phyloP scores from a whole-genome alignment of 306 rosid species.

The Sindora glabra region DNA sequence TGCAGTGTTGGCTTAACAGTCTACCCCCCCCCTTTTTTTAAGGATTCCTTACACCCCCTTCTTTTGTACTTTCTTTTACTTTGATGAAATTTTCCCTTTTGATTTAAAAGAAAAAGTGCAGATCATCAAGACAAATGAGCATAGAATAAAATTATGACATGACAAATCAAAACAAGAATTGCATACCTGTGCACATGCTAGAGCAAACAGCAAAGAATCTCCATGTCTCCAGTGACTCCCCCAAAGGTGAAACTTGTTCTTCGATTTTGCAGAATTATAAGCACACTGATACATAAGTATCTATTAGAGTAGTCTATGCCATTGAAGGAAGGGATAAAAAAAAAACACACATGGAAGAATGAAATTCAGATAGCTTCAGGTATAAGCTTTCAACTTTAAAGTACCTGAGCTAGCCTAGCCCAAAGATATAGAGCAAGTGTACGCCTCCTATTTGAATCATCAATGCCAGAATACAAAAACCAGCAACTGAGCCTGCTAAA shows the following conservation, averaged over 20 bases:
- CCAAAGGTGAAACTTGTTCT: slow-evolving; percentile 91
- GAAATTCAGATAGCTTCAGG: background rate
- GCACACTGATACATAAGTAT: slow-evolving; percentile 56
- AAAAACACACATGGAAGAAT: too few relatives aligned
- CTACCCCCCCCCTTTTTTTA: too few relatives aligned
- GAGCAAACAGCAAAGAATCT: slow-evolving; percentile 78
- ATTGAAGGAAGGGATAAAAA: slow-evolving; percentile 3
- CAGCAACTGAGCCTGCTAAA: slow-evolving; percentile 95
- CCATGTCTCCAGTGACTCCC: slow-evolving; percentile 99
- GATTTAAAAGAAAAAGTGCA: too few relatives aligned
- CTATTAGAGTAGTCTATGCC: slow-evolving; percentile 11
- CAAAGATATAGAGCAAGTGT: slow-evolving; percentile 79
- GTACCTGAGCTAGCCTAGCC: slow-evolving; percentile 88
- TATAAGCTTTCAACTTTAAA: background rate
- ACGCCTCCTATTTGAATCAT: slow-evolving; percentile 82
- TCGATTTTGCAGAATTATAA: slow-evolving; percentile 90
- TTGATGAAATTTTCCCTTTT: too few relatives aligned
- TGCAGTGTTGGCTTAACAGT: too few relatives aligned
- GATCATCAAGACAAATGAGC: background rate
- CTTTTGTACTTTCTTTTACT: too few relatives aligned
- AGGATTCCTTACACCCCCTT: too few relatives aligned
- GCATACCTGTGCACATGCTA: slow-evolving; percentile 92
- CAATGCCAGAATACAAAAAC: slow-evolving; percentile 78
- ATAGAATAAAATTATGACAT: background rate
- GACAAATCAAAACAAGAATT: slow-evolving; percentile 6